phyloP scores from a whole-genome alignment of 2,329 filamentous ascomycete genomes.

The Colletotrichum liriopes region DNA sequence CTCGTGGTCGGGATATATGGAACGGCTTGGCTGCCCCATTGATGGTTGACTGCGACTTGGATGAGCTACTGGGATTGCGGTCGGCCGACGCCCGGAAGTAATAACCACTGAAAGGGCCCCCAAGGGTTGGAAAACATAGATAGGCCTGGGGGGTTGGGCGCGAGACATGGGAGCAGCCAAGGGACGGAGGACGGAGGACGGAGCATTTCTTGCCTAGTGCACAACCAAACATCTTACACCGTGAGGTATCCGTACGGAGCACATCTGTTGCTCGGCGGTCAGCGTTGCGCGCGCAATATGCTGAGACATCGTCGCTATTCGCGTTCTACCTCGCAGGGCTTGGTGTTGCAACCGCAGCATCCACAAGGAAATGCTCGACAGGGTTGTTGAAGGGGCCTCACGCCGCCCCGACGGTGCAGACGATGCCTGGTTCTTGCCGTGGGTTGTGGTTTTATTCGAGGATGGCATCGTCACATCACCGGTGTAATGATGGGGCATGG shows the following conservation, averaged over 20 bases:
- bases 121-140: neutral
- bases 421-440: neutral
- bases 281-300: neutral
- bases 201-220: conserved; percentile 16
- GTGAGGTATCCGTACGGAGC: neutral
- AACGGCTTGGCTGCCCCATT: neutral
- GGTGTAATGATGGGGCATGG: neutral
- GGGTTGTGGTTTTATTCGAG: conserved; percentile 9
- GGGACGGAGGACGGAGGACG: conserved; percentile 19
- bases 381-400: neutral
- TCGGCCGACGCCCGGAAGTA: conserved; percentile 20
- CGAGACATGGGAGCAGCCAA: conserved; percentile 27
- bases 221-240: neutral
- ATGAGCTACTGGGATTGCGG: conserved; percentile 31
- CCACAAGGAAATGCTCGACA: neutral
- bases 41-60: neutral
- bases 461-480: conserved; percentile 6
- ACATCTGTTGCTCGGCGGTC: conserved; percentile 1
- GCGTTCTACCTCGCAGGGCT: conserved; percentile 4
- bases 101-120: neutral
- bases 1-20: neutral
- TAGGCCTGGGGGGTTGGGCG: neutral
- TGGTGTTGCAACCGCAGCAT: conserved; percentile 1
- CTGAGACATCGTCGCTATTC: neutral
- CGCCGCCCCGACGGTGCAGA: conserved; percentile 3